phyloP scores from a whole-genome alignment of 805 yeast genomes.

The Suhomyces canberraensis region DNA sequence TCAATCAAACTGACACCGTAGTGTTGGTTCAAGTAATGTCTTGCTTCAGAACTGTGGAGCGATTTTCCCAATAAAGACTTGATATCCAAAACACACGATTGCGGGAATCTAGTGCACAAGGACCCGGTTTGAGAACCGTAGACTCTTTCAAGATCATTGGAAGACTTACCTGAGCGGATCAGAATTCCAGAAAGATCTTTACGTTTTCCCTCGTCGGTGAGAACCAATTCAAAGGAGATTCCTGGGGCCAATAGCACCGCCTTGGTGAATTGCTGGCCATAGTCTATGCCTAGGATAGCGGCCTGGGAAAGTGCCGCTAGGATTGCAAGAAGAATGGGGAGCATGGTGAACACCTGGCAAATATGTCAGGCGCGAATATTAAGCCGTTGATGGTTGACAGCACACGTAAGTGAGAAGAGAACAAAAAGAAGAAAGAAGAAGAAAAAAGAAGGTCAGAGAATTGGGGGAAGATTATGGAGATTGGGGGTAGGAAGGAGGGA shows the following conservation, averaged over 20 bases:
- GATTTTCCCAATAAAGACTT: constrained; percentile 72
- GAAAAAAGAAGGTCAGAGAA: too few species aligned
- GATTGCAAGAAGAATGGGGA: neutral
- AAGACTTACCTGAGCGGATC: constrained; percentile 37
- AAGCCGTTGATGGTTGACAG: too few species aligned
- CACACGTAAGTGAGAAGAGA: too few species aligned
- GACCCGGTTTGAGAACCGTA: constrained; percentile 77
- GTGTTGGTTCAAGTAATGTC: constrained; percentile 49
- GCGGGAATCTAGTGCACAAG: constrained; percentile 71
- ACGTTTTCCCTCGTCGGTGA: constrained; percentile 88
- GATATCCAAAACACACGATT: constrained; percentile 58
- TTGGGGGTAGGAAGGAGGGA: too few species aligned
- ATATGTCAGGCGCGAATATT: too few species aligned
- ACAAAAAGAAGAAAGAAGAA: too few species aligned
- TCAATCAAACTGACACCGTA: constrained; percentile 55
- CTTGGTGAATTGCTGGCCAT: constrained; percentile 83
- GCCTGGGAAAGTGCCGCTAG: constrained; percentile 23
- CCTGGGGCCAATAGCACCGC: constrained; percentile 90
- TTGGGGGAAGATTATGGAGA: too few species aligned
- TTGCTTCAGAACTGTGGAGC: constrained; percentile 44
- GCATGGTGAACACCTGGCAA: too few species aligned
- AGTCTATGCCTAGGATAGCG: constrained; percentile 85
- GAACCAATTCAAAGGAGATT: constrained; percentile 78
- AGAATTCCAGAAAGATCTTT: constrained; percentile 83
- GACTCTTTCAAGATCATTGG: constrained; percentile 52